Conservation (phyloP, 805 yeast genomes). For the Ogataea pini region DNA sequence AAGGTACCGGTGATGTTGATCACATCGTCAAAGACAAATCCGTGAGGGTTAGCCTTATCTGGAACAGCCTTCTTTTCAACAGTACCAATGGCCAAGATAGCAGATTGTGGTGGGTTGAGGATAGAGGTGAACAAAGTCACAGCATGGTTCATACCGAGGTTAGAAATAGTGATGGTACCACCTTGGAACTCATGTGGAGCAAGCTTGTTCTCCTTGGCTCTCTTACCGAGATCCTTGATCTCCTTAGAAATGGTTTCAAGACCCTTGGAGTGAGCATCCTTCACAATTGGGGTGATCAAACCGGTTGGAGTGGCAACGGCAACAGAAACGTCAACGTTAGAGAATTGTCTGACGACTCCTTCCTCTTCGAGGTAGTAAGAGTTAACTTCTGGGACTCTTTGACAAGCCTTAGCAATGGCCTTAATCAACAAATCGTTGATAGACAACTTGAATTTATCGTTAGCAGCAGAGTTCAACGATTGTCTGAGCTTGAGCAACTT, state of each 20-base stretch:
- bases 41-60: conserved; percentile 86
- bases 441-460: conserved; percentile 86
- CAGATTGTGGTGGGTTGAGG: conserved; percentile 95
- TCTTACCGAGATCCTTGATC: conserved; percentile 90
- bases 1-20: conserved; percentile 94
- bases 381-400: conserved; percentile 91
- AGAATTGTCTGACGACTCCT: conserved; percentile 89
- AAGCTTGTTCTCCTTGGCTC: conserved; percentile 93
- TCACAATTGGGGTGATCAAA: conserved; percentile 92
- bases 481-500: conserved; percentile 91
- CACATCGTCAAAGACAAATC: conserved; percentile 88
- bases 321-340: conserved; percentile 92
- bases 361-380: conserved; percentile 89
- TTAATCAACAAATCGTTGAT: conserved; percentile 93
- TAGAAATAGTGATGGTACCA: conserved; percentile 97
- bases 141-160: conserved; percentile 98
- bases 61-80: conserved; percentile 90
- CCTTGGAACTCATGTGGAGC: conserved; percentile 98
- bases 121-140: conserved; percentile 92
- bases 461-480: conserved; percentile 80
- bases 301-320: conserved; percentile 99
- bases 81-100: conserved; percentile 94
- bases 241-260: conserved; percentile 76
- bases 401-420: conserved; percentile 88
- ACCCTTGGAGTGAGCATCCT: conserved; percentile 85